Conservation (phyloP, 2,329 filamentous ascomycete genomes). For the Beauveria pseudobassiana region DNA sequence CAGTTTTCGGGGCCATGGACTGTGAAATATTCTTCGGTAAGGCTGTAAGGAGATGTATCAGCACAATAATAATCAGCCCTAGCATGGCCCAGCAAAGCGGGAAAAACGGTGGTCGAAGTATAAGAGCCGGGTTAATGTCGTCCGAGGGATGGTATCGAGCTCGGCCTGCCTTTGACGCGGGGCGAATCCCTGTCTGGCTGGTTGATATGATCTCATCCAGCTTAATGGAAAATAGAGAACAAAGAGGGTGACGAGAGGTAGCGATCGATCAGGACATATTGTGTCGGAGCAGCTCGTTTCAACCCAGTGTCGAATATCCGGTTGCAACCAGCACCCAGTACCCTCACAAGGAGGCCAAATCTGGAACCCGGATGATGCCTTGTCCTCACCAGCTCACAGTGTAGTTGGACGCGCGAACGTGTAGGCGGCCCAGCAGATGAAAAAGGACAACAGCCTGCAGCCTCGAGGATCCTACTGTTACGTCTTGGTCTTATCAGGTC, state of each 20-base stretch:
- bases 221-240: no score
- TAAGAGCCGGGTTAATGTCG: not conserved
- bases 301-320: not conserved
- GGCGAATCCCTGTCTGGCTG: no score
- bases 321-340: not conserved
- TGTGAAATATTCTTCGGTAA: not conserved
- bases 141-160: no score
- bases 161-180: no score
- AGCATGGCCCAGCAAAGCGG: not conserved
- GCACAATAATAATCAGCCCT: not conserved
- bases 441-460: not conserved
- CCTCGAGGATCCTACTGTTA: no score
- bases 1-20: not conserved
- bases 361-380: not conserved
- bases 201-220: no score
- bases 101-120: not conserved
- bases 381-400: not conserved
- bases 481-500: no score
- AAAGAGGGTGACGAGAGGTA: no score
- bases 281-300: no score
- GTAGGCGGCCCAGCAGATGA: not conserved
- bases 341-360: not conserved
- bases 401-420: not conserved
- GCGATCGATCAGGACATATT: no score
- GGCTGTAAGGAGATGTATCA: not conserved